A percentile compares a stretch with the other conserved stretches of the same genome.
Conservation (phyloP, 768 basidiomycete genomes). For the Macrolepiota albuminosa region DNA sequence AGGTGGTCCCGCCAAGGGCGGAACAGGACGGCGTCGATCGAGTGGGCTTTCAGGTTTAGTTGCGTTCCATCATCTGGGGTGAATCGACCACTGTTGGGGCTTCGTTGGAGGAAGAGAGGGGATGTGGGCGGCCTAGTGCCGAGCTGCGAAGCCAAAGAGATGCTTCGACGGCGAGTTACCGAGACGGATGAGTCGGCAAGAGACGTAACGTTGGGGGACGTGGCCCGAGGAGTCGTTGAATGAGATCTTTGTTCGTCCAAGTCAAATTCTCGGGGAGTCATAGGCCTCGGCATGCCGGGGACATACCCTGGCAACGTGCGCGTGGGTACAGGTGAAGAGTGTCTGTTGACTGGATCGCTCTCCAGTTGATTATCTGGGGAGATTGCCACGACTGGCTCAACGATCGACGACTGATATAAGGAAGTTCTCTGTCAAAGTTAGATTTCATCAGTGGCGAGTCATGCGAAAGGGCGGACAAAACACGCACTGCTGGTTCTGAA, state of each 20-base stretch:
- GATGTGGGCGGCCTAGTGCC: constrained; percentile 46
- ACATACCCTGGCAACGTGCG: constrained; percentile 76
- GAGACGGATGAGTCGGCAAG: constrained; percentile 25
- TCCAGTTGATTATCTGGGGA: constrained; percentile 55
- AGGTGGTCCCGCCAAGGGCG: constrained; percentile 57
- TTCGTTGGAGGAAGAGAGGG: constrained; percentile 52
- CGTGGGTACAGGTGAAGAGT: constrained; percentile 59
- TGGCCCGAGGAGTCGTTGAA: constrained; percentile 78
- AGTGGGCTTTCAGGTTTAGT: constrained; percentile 44
- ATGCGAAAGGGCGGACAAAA: constrained; percentile 7
- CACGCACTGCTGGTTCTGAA: constrained; percentile 24
- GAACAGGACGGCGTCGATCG: constrained; percentile 61
- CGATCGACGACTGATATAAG: constrained; percentile 34
- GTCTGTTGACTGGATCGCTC: constrained; percentile 38
- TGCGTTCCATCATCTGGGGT: constrained; percentile 49
- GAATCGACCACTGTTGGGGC: constrained; percentile 52
- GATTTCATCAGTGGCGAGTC: constrained; percentile 7
- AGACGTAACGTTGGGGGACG: constrained; percentile 49
- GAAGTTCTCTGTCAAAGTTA: constrained; percentile 24
- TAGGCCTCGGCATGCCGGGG: constrained; percentile 86
- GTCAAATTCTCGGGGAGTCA: constrained; percentile 83
- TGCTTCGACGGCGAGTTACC: constrained; percentile 41
- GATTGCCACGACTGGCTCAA: constrained; percentile 66
- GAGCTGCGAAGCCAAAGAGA: constrained; percentile 50
- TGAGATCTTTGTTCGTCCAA: constrained; percentile 66